Conservation (phyloP, 495 filamentous ascomycete species). For the Daldinia concentrica region DNA sequence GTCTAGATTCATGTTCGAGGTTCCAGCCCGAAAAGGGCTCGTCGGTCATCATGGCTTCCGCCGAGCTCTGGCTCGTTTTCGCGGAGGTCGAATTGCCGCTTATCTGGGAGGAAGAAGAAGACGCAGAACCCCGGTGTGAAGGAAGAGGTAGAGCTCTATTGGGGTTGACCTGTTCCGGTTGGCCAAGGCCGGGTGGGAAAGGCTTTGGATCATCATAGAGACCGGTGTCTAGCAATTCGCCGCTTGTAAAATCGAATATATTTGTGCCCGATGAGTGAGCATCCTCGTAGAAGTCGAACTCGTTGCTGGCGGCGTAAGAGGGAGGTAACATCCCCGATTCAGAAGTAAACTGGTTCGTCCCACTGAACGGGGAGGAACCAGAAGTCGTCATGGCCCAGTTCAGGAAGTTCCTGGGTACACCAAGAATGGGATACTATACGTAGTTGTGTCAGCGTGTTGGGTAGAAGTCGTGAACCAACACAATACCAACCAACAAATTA, state of each 20-base stretch:
- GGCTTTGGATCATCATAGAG: slow-evolving; percentile 16
- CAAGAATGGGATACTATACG: background rate
- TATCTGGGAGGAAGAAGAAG: slow-evolving; percentile 40
- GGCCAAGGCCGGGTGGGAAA: slow-evolving; percentile 12
- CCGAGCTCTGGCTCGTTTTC: slow-evolving; percentile 35
- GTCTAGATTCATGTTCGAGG: slow-evolving; percentile 26
- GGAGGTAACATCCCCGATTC: slow-evolving; percentile 30
- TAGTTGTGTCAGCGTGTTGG: background rate
- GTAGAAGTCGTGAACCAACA: slow-evolving; percentile 13
- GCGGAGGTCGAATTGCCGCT: slow-evolving; percentile 39
- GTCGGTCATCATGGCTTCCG: slow-evolving; percentile 38
- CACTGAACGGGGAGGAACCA: slow-evolving; percentile 28
- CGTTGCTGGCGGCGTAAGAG: slow-evolving; percentile 22
- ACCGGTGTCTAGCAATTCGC: slow-evolving; percentile 20
- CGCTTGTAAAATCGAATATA: slow-evolving; percentile 23
- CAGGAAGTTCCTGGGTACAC: background rate
- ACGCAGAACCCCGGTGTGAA: slow-evolving; percentile 44
- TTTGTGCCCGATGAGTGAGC: slow-evolving; percentile 1
- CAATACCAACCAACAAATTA: slow-evolving; percentile 8
- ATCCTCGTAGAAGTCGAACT: slow-evolving; percentile 37
- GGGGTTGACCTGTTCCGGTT: slow-evolving; percentile 7
- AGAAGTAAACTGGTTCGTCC: slow-evolving; percentile 29
- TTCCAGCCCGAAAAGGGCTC: slow-evolving; percentile 24
- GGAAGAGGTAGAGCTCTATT: slow-evolving; percentile 14
- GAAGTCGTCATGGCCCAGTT: slow-evolving; percentile 35